phyloP scores from a whole-genome alignment of 805 yeast genomes.

The Barnettozyma californica region DNA sequence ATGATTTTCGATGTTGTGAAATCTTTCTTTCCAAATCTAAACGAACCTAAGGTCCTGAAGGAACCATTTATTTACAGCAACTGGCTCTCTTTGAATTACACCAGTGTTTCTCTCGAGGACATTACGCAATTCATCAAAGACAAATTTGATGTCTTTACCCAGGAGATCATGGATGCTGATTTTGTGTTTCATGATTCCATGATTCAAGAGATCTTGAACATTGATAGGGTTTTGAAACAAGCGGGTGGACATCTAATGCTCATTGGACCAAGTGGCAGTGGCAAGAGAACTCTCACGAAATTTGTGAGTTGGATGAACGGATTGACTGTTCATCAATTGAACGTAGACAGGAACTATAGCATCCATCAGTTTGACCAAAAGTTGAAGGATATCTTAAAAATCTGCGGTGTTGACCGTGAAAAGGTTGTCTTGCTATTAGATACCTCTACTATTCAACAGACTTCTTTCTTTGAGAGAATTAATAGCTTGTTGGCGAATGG shows the following conservation, averaged over 20 bases:
- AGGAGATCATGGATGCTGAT: constrained; percentile 63
- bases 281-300: constrained; percentile 67
- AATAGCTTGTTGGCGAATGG: constrained; percentile 90
- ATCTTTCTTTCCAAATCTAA: constrained; percentile 42
- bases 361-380: constrained; percentile 63
- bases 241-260: constrained; percentile 87
- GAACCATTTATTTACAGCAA: constrained; percentile 62
- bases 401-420: constrained; percentile 51
- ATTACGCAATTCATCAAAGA: constrained; percentile 54
- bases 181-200: constrained; percentile 64
- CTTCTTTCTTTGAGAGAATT: constrained; percentile 85
- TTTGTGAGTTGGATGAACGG: constrained; percentile 95
- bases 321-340: constrained; percentile 50
- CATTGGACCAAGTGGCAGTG: constrained; percentile 79
- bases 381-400: constrained; percentile 46
- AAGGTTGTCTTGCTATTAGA: constrained; percentile 69
- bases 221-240: constrained; percentile 78
- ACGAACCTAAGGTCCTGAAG: constrained; percentile 30
- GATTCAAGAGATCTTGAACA: constrained; percentile 67
- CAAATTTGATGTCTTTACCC: constrained; percentile 64
- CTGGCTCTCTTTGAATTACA: constrained; percentile 67
- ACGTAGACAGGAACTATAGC: constrained; percentile 47
- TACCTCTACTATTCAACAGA: constrained; percentile 70
- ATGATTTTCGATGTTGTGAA: constrained; percentile 31
- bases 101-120: constrained; percentile 44